Base-by-base conservation (phyloP, 768 basidiomycete species). In the Austroboletus eburneus region DNA sequence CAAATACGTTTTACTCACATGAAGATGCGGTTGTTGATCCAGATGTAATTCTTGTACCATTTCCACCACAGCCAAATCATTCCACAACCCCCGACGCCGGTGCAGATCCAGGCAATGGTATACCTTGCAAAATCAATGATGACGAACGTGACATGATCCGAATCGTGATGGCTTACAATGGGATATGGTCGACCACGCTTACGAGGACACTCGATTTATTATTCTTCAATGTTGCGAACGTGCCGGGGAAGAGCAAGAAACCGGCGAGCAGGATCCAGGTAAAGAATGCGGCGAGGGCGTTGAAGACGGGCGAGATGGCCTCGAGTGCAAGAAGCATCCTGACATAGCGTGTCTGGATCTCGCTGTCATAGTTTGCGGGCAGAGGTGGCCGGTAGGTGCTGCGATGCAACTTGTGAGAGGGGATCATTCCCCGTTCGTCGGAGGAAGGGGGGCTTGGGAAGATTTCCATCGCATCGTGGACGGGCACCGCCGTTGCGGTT, bases 221-320 rank as follows among this genome's bases (percentile, higher is more conserved):
- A 12, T 51, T 16, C 16, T 54, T 30, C 63, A 74, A 67, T 43
- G 73, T 79, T 9, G 73, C 69, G 59, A 83, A 83, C 7, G 81
- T 82, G 41, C 79, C 77, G 2, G 81, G 81, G 51, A 83, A 80
- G 23, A 83, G 67, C 16, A 83, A 65, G 57, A 83, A 83, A 8
- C 80, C 80, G 9, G 80, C 80, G 20, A 83, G 66, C 42, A 82
- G 55, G 45, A 83, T 72, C 81, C 81, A 83, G 9, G 77, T 81
- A 52, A 78, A 82, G 64, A 83, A 81, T 8, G 69, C 70, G 3
- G 77, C 72, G n/a, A 74, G 57, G 13, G 79, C 45, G 45, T 80
- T 79, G 58, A 75, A 69, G 34, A 74, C 18, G 4, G 61, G 52
- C 16, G 79, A 77, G 36, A 83, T 81, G 30, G 66, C 69, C 52